Evolutionary conservation across 345 rosid genomes (phyloP).

Genomic region (Carallia brachiata): DNA sequence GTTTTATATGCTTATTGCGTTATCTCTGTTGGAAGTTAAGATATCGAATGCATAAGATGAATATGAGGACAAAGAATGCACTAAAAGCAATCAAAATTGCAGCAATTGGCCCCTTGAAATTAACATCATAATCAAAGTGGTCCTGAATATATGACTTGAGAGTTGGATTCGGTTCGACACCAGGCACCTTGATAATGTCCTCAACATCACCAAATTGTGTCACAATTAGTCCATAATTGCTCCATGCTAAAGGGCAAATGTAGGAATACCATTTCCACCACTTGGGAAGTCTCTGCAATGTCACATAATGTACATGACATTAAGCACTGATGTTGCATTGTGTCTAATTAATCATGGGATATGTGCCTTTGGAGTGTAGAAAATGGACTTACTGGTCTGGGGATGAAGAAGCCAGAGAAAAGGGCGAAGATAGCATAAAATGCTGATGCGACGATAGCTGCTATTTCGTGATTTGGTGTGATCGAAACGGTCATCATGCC

Average conservation of each 20-base stretch:
- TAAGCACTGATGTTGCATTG: no score
- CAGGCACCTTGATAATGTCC: conserved; percentile 39
- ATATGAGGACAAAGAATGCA: conserved; percentile 64
- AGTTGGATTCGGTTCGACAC: conserved; percentile 25
- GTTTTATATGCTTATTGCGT: no score
- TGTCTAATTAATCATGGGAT: no score
- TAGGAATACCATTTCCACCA: conserved; percentile 98
- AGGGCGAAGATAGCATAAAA: conserved; percentile 74
- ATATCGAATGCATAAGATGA: conserved; percentile 63
- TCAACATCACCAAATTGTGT: conserved; percentile 69
- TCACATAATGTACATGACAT: background rate
- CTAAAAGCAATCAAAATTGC: conserved; percentile 57
- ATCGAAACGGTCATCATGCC: conserved; percentile 95
- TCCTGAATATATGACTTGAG: conserved; percentile 45
- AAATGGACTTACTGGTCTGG: conserved; percentile 54
- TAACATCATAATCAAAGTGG: conserved; percentile 54
- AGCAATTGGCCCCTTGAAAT: conserved; percentile 70
- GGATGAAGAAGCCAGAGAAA: conserved; percentile 86
- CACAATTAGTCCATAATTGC: conserved; percentile 44
- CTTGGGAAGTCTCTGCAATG: conserved; percentile 61
- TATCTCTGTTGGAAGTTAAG: conserved; percentile 77
- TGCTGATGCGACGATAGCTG: conserved; percentile 70
- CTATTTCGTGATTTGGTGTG: conserved; percentile 81
- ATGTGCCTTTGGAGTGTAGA: background rate
- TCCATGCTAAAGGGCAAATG: conserved; percentile 91